Evolutionary conservation across 2,329 filamentous ascomycete genomes (phyloP).

Genomic region (Ophiocordyceps robertsii): DNA sequence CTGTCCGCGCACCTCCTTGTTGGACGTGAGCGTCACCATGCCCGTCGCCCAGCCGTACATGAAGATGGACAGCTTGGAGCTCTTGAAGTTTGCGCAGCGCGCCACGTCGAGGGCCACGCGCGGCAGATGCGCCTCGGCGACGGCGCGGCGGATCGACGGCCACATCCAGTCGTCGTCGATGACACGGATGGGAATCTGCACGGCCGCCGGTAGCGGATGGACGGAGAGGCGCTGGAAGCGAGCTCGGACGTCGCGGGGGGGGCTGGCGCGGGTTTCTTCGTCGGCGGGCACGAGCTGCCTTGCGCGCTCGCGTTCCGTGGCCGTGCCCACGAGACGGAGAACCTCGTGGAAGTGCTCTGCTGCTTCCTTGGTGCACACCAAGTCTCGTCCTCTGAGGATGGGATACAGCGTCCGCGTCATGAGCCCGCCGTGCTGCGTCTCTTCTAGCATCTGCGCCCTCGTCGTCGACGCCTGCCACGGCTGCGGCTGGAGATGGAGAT

Average conservation of each 20-base stretch:
- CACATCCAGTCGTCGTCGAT: slow-evolving; percentile 14
- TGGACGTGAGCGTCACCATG: slow-evolving; percentile 23
- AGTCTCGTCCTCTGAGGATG: slow-evolving; percentile 14
- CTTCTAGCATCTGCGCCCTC: slow-evolving; percentile 20
- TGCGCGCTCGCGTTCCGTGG: slow-evolving; percentile 21
- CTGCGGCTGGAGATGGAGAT: slow-evolving; percentile 17
- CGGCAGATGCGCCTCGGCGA: slow-evolving; percentile 15
- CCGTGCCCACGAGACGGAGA: slow-evolving; percentile 21
- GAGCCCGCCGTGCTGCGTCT: slow-evolving; percentile 15
- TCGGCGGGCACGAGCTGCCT: slow-evolving; percentile 18
- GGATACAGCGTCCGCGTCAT: slow-evolving; percentile 23
- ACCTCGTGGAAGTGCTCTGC: slow-evolving; percentile 25
- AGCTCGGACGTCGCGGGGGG: slow-evolving; percentile 7
- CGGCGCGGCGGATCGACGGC: slow-evolving; percentile 10
- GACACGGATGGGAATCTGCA: slow-evolving; percentile 22
- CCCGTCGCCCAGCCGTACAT: slow-evolving; percentile 24
- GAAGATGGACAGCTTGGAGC: slow-evolving; percentile 24
- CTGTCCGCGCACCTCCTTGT: slow-evolving; percentile 24
- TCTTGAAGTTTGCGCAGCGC: slow-evolving; percentile 17
- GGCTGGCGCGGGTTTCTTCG: slow-evolving; percentile 3
- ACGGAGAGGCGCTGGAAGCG: slow-evolving; percentile 20
- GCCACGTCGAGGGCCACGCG: slow-evolving; percentile 19
- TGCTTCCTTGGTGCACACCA: slow-evolving; percentile 24
- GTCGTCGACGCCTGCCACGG: slow-evolving; percentile 20
- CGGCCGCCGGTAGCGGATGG: slow-evolving; percentile 14